phyloP scores from a whole-genome alignment of 2,329 filamentous ascomycete genomes.

The Zymoseptoria crescenta region DNA sequence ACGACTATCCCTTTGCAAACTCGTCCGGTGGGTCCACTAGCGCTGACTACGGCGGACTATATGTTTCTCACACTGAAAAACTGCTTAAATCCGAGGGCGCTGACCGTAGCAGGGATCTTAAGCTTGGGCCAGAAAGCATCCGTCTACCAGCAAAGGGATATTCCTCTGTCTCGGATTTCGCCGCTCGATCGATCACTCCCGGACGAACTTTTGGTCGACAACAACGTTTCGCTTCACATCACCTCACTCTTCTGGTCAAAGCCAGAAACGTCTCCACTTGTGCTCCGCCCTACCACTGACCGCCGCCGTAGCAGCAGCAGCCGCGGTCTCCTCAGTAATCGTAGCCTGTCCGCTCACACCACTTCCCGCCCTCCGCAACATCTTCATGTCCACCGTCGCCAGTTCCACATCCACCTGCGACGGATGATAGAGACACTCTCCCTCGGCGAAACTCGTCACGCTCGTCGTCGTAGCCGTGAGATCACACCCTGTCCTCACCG shows the following conservation, averaged over 20 bases:
- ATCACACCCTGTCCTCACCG: conserved; percentile 11
- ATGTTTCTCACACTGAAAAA: no score
- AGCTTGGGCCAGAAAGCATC: no score
- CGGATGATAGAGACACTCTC: background rate
- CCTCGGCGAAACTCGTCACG: background rate
- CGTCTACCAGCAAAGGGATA: no score
- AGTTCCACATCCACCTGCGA: background rate
- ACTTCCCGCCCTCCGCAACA: background rate
- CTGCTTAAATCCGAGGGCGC: no score
- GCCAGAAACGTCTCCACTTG: background rate
- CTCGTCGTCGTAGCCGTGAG: conserved; percentile 8
- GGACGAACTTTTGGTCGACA: background rate
- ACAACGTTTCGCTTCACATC: background rate
- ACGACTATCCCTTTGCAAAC: background rate
- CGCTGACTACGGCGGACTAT: no score
- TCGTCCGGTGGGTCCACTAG: no score
- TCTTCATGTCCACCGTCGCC: background rate
- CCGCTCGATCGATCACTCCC: background rate
- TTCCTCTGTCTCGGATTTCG: background rate
- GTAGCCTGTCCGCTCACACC: background rate
- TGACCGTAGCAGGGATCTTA: no score
- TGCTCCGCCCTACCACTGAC: background rate
- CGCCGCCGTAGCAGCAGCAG: background rate
- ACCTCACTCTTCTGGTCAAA: background rate
- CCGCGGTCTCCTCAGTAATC: background rate